These are phyloP conservation scores for Penicillium paxilli DNA, from an alignment of 495 filamentous ascomycete genomes.

Conservation along the genomic window DNA sequence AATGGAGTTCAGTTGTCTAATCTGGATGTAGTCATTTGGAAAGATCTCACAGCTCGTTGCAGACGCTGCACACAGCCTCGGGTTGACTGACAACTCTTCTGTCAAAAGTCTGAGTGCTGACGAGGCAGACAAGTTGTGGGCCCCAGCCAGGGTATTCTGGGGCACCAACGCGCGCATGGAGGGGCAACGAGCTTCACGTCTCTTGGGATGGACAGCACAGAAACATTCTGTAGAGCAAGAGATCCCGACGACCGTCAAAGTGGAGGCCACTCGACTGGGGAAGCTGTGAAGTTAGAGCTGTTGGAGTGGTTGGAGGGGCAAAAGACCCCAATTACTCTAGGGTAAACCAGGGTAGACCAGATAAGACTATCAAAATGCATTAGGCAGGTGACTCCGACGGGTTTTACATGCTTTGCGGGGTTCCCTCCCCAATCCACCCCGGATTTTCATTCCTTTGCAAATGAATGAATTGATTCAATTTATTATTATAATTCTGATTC, in stretches of 20 bases:
- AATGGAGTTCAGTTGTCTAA: neutral
- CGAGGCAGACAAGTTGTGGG: conserved; percentile 24
- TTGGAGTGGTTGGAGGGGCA: neutral
- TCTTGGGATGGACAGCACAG: conserved; percentile 58
- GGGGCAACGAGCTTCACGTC: conserved; percentile 55
- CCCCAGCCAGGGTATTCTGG: conserved; percentile 30
- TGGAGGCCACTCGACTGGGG: conserved; percentile 41
- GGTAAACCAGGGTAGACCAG: conserved; percentile 6
- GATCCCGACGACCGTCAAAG: conserved; percentile 43
- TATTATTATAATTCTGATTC: neutral
- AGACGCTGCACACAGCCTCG: conserved; percentile 53
- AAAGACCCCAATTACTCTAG: too few relatives aligned
- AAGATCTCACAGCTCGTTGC: conserved; percentile 57
- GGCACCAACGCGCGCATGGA: conserved; percentile 57
- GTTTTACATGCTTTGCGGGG: conserved; percentile 5
- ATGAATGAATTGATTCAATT: neutral
- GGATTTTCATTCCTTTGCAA: conserved; percentile 4
- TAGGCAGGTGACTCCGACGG: conserved; percentile 7
- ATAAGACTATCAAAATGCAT: neutral
- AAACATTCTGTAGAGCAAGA: conserved; percentile 47
- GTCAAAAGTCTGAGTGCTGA: conserved; percentile 30
- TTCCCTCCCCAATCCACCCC: neutral
- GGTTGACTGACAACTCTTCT: conserved; percentile 52
- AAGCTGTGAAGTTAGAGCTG: neutral
- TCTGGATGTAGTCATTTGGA: conserved; percentile 46